Conservation (phyloP, 495 filamentous ascomycete species). For the Evernia prunastri region DNA sequence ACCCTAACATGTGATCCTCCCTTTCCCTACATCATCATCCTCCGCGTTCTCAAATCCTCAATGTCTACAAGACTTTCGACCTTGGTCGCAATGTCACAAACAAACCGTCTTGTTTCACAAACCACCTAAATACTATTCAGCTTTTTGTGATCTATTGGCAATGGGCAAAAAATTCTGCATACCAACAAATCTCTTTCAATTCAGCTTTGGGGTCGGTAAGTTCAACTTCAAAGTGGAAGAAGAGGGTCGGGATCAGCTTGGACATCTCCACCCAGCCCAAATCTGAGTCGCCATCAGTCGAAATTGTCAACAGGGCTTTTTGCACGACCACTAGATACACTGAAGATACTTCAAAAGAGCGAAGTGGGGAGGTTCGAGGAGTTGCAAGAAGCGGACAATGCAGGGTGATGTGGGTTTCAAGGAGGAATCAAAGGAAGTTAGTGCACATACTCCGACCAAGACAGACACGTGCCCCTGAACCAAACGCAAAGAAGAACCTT, state of each 20-base stretch:
- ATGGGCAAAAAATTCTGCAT: neutral
- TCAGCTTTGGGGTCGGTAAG: constrained; percentile 25
- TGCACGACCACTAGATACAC: neutral
- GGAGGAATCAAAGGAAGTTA: neutral
- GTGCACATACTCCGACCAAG: constrained; percentile 27
- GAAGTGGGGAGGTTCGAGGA: neutral
- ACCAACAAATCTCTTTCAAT: constrained; percentile 24
- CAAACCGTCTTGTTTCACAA: constrained; percentile 23
- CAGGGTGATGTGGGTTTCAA: neutral
- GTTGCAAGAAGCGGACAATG: neutral
- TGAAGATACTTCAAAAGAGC: neutral
- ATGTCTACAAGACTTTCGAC: neutral
- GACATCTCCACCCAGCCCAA: constrained; percentile 32
- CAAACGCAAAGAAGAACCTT: constrained; percentile 33
- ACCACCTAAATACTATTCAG: constrained; percentile 18
- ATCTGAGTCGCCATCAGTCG: neutral
- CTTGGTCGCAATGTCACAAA: constrained; percentile 14
- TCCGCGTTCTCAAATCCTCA: neutral
- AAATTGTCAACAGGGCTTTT: neutral
- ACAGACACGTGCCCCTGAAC: constrained; percentile 29
- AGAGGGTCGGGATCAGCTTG: constrained; percentile 30
- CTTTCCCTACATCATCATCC: neutral
- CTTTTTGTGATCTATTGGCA: neutral
- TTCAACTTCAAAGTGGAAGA: constrained; percentile 27
- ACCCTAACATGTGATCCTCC: neutral